phyloP scores from a whole-genome alignment of 768 basidiomycete genomes.

The Panaeolus papilionaceus region DNA sequence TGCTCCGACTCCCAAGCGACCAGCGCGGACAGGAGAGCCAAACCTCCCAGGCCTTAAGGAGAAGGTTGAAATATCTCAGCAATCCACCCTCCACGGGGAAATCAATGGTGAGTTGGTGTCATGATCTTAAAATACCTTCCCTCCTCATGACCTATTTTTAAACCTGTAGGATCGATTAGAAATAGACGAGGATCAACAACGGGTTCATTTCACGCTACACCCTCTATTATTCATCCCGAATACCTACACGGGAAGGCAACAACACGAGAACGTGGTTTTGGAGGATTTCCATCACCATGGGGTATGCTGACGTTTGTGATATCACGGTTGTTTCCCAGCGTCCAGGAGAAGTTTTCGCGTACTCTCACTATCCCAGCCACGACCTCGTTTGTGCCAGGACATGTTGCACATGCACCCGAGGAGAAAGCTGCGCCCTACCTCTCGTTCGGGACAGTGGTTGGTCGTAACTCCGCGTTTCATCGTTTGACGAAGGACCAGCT shows the following conservation, averaged over 20 bases:
- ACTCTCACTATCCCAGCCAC: conserved; percentile 81
- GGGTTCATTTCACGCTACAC: conserved; percentile 21
- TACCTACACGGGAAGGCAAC: conserved; percentile 24
- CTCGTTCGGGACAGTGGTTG: conserved; percentile 84
- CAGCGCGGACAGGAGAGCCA: conserved; percentile 25
- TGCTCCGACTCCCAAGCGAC: conserved; percentile 39
- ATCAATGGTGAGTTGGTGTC: neutral
- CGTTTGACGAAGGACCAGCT: conserved; percentile 79
- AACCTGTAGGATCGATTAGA: conserved; percentile 21
- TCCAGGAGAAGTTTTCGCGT: conserved; percentile 61
- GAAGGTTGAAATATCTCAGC: conserved; percentile 17
- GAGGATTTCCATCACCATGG: conserved; percentile 79
- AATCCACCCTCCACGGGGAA: neutral
- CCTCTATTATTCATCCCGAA: conserved; percentile 20
- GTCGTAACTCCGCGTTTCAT: conserved; percentile 78
- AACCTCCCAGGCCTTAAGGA: conserved; percentile 23
- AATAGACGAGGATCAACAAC: conserved; percentile 15
- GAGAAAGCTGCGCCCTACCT: conserved; percentile 76
- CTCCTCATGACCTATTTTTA: neutral
- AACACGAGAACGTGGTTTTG: conserved; percentile 57
- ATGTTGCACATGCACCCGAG: conserved; percentile 44
- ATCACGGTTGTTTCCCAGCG: conserved; percentile 63
- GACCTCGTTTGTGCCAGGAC: conserved; percentile 59
- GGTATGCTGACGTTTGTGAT: conserved; percentile 58
- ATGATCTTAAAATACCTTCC: neutral